Evolutionary conservation across 2,329 filamentous ascomycete genomes (phyloP).

Genomic region (Myriosclerotinia scirpicola): DNA sequence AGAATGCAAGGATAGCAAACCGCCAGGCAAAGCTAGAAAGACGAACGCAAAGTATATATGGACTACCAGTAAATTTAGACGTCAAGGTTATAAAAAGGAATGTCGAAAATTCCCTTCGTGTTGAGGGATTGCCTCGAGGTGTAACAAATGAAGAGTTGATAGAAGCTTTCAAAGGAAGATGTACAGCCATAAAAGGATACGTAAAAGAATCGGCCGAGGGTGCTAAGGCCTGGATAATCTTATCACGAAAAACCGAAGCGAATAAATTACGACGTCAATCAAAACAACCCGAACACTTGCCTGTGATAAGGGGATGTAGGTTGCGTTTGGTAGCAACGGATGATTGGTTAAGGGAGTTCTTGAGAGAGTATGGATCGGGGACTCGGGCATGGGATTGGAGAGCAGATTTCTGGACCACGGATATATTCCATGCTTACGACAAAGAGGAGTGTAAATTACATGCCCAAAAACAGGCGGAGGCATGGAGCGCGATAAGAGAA

Average conservation of each 20-base stretch:
- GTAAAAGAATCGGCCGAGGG: background rate
- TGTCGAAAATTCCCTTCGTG: background rate
- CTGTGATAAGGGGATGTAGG: background rate
- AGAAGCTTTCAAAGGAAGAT: conserved; percentile 10
- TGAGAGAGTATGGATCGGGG: conserved; percentile 1
- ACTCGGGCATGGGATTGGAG: conserved; percentile 2
- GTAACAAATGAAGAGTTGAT: conserved; percentile 11
- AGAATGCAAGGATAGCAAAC: background rate
- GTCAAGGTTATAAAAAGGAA: conserved; percentile 2
- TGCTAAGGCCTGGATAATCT: background rate
- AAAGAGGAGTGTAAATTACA: background rate
- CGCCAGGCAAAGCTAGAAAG: background rate
- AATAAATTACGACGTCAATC: background rate
- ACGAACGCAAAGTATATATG: conserved; percentile 12
- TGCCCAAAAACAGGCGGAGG: background rate
- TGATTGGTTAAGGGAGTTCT: background rate
- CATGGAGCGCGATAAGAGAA: background rate
- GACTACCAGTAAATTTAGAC: conserved; percentile 12
- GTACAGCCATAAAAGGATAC: conserved; percentile 12
- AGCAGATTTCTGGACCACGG: conserved; percentile 22
- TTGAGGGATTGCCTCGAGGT: background rate
- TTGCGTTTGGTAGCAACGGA: background rate
- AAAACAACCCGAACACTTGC: background rate
- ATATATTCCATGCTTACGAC: conserved; percentile 13
- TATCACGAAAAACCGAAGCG: background rate